Evolutionary conservation across 805 yeast species (phyloP).

Genomic region (Helenozyma rhizophorensis): DNA sequence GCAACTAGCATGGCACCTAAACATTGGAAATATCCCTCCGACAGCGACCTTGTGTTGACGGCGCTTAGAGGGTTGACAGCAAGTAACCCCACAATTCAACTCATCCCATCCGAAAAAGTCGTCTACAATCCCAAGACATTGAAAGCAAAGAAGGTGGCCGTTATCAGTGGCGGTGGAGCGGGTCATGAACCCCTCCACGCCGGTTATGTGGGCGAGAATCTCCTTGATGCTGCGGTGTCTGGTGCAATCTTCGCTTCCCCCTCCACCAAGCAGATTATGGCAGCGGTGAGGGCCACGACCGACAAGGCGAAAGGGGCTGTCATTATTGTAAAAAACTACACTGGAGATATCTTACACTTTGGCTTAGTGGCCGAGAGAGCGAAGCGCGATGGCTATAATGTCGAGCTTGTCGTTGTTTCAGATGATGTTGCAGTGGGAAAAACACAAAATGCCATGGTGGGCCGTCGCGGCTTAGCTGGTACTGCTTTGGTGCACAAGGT

Average conservation of each 20-base stretch:
- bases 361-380: slow-evolving; percentile 90
- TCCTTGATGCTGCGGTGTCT: slow-evolving; percentile 81
- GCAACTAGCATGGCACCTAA: too few species aligned
- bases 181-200: slow-evolving; percentile 96
- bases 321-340: slow-evolving; percentile 83
- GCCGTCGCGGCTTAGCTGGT: slow-evolving; percentile 93
- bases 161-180: slow-evolving; percentile 90
- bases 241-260: slow-evolving; percentile 96
- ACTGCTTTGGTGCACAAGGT: slow-evolving; percentile 83
- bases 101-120: slow-evolving; percentile 56
- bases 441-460: slow-evolving; percentile 84
- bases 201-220: slow-evolving; percentile 83
- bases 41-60: slow-evolving; percentile 43
- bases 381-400: slow-evolving; percentile 66
- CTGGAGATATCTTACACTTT: slow-evolving; percentile 91
- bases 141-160: slow-evolving; percentile 49
- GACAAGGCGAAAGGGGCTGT: slow-evolving; percentile 58
- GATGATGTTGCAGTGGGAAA: slow-evolving; percentile 96
- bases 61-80: slow-evolving; percentile 51
- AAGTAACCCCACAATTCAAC: slow-evolving; percentile 49
- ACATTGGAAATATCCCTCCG: slow-evolving; percentile 46
- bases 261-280: slow-evolving; percentile 78
- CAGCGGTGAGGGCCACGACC: slow-evolving; percentile 60
- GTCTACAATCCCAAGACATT: slow-evolving; percentile 37
- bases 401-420: slow-evolving; percentile 72